A percentile compares a stretch with the other conserved stretches of the same genome.
These are phyloP conservation scores for Vanrija sp. DNA, from an alignment of 1,284 basidiomycete genomes.

Conservation along the genomic window DNA sequence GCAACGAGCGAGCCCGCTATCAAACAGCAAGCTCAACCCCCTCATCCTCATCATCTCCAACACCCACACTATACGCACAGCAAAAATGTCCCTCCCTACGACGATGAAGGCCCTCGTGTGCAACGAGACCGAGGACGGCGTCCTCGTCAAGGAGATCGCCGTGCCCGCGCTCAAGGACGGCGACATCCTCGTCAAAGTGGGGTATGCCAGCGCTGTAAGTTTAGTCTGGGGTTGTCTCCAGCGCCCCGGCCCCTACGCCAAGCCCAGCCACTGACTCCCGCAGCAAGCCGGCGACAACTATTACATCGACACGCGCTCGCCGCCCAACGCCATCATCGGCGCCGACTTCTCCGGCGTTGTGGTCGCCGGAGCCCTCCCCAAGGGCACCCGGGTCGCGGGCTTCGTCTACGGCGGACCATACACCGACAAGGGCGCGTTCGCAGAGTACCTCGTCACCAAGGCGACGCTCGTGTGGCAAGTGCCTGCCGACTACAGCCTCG, in stretches of 20 bases:
- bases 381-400: conserved; percentile 53
- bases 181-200: conserved; percentile 44
- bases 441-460: conserved; percentile 48
- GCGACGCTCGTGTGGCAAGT: conserved; percentile 24
- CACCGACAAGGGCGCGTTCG: conserved; percentile 43
- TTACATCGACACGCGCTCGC: conserved; percentile 10
- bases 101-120: conserved; percentile 32
- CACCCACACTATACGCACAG: neutral
- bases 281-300: conserved; percentile 46
- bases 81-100: conserved; percentile 11
- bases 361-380: conserved; percentile 28
- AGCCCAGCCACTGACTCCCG: neutral
- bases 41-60: no score
- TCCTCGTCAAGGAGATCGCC: conserved; percentile 26
- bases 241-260: neutral
- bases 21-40: no score
- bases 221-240: no score
- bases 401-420: conserved; percentile 51
- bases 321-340: conserved; percentile 9
- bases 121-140: conserved; percentile 11
- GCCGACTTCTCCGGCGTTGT: conserved; percentile 52
- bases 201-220: conserved; percentile 29
- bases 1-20: no score
- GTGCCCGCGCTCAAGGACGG: conserved; percentile 34
- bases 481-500: conserved; percentile 26